Evolutionary conservation across 352 stramenopile genomes (phyloP).

Genomic region (Pythium rhizo-oryzae): DNA sequence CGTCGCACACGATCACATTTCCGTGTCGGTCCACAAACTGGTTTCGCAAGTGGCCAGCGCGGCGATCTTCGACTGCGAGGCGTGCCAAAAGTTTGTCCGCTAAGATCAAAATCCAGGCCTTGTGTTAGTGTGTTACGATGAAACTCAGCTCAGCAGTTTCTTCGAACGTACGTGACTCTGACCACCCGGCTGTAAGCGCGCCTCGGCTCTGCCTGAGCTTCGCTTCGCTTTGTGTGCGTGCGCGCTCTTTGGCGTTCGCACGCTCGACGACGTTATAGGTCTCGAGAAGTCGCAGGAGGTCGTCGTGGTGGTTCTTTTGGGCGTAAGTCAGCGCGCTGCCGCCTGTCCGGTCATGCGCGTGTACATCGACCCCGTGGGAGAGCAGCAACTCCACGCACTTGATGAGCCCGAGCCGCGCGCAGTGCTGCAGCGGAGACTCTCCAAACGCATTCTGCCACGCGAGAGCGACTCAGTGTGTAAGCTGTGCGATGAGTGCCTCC

Average conservation of each 20-base stretch:
- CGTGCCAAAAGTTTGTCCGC: slow-evolving; percentile 48
- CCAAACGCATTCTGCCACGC: slow-evolving; percentile 59
- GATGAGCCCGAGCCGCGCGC: slow-evolving; percentile 51
- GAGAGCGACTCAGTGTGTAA: background rate
- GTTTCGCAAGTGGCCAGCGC: slow-evolving; percentile 53
- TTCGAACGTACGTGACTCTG: slow-evolving; percentile 44
- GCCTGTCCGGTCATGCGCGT: slow-evolving; percentile 39
- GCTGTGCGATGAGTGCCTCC: background rate
- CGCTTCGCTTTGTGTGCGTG: slow-evolving; percentile 24
- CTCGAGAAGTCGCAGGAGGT: slow-evolving; percentile 37
- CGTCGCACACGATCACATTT: slow-evolving; percentile 51
- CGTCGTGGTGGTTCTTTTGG: slow-evolving; percentile 32
- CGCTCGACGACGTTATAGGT: slow-evolving; percentile 51
- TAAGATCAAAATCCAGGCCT: slow-evolving; percentile 13
- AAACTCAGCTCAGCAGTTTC: too few species aligned
- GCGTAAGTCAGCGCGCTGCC: slow-evolving; percentile 51
- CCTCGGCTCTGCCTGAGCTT: slow-evolving; percentile 49
- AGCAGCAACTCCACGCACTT: slow-evolving; percentile 64
- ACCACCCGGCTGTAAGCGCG: slow-evolving; percentile 50
- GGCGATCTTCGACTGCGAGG: slow-evolving; percentile 51
- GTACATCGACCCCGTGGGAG: slow-evolving; percentile 36
- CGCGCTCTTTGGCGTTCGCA: slow-evolving; percentile 32
- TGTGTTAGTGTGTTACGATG: background rate
- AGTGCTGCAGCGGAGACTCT: slow-evolving; percentile 60
- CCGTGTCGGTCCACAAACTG: slow-evolving; percentile 61